phyloP scores from a whole-genome alignment of 169 alveolate species.

The Plasmodium knowlesi region DNA sequence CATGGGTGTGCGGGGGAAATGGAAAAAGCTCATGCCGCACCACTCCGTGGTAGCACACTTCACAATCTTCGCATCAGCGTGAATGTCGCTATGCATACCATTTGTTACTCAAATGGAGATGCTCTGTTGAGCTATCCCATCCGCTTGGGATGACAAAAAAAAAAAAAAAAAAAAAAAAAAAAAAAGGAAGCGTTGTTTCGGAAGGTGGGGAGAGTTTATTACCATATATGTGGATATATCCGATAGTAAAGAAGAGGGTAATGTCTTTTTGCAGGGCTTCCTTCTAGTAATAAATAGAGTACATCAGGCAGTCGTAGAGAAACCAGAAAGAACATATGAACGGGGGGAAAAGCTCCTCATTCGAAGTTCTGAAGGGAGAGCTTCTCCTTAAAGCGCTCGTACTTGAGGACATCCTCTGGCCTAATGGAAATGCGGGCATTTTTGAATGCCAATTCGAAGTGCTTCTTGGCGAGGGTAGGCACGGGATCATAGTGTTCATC shows the following conservation, averaged over 20 bases:
- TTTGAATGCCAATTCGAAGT: slow-evolving; percentile 94
- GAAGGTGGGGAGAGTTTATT: background rate
- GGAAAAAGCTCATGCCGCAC: background rate
- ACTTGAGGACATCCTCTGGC: slow-evolving; percentile 57
- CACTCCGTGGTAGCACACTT: background rate
- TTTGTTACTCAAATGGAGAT: background rate
- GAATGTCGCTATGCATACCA: background rate
- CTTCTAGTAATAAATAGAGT: background rate
- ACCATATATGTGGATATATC: background rate
- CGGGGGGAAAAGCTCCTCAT: background rate
- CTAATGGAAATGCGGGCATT: slow-evolving; percentile 90
- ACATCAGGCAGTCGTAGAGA: background rate
- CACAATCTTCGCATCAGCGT: background rate
- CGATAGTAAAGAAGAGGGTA: background rate
- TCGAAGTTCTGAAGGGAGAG: slow-evolving; percentile 31
- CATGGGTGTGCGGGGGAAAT: background rate
- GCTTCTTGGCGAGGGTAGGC: slow-evolving; percentile 92
- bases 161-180: too few relatives aligned
- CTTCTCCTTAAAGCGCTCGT: slow-evolving; percentile 72
- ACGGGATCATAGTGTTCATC: slow-evolving; percentile 93
- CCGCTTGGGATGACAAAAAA: background rate
- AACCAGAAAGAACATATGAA: too few relatives aligned
- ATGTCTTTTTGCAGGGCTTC: background rate
- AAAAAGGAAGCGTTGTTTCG: background rate
- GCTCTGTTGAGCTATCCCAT: background rate